A percentile compares a stretch with the other conserved stretches of the same genome.
Conservation (phyloP, 169 alveolate species). For the Babesia sp. region DNA sequence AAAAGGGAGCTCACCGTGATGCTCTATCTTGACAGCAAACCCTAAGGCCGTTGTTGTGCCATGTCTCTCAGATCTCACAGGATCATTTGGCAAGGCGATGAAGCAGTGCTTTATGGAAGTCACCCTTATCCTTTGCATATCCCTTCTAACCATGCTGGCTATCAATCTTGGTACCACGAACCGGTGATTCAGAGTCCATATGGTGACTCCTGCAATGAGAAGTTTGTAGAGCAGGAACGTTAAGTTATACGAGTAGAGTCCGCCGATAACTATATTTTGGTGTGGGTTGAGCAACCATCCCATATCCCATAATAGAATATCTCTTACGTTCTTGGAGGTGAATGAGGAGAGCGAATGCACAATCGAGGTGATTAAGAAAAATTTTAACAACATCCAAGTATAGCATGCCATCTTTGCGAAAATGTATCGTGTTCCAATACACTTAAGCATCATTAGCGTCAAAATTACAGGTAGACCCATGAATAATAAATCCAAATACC, state of each 20-base stretch:
- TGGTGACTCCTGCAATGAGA: neutral
- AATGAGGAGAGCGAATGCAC: neutral
- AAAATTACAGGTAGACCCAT: too few species aligned
- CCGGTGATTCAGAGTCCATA: neutral
- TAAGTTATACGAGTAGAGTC: neutral
- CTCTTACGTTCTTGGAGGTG: neutral
- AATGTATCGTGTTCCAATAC: neutral
- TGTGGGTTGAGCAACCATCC: neutral
- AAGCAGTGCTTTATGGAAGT: constrained; percentile 8
- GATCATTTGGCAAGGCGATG: constrained; percentile 44
- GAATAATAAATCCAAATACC: too few species aligned
- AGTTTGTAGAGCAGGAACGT: neutral
- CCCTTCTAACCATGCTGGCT: constrained; percentile 11
- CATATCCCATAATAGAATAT: neutral
- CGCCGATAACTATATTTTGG: neutral
- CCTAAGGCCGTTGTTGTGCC: constrained; percentile 8
- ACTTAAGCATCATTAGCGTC: neutral
- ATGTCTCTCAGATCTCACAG: constrained; percentile 2
- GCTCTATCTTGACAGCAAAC: neutral
- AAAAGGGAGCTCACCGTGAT: constrained; percentile 6
- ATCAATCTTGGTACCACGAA: constrained; percentile 10
- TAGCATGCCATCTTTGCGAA: neutral
- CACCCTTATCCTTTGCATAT: constrained; percentile 8
- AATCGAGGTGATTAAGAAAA: neutral
- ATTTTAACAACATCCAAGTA: neutral